These are phyloP conservation scores for Trametes maxima DNA, from an alignment of 768 basidiomycete species.

Conservation along the genomic window DNA sequence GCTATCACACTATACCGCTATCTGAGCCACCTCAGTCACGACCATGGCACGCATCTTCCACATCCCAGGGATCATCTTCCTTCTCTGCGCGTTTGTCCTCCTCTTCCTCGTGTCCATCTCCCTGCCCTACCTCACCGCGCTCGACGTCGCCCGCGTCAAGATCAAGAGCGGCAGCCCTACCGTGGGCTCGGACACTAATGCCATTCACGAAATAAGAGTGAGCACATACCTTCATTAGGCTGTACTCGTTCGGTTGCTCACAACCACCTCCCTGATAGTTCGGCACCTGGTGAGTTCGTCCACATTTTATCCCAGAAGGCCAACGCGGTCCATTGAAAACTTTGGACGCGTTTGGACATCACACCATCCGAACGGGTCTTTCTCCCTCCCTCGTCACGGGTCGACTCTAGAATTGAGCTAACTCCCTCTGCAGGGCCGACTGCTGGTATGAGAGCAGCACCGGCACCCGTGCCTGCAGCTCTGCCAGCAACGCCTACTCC, in stretches of 20 bases:
- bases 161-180: constrained; percentile 41
- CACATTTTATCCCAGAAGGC: not conserved
- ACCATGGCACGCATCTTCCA: constrained; percentile 44
- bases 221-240: constrained; percentile 33
- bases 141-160: constrained; percentile 67
- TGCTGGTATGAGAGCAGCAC: constrained; percentile 51
- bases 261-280: constrained; percentile 44
- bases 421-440: constrained; percentile 51
- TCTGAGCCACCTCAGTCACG: not conserved
- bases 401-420: too few relatives aligned
- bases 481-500: constrained; percentile 58
- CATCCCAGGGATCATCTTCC: constrained; percentile 58
- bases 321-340: too few relatives aligned
- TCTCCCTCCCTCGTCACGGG: too few relatives aligned
- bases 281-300: constrained; percentile 63
- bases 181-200: constrained; percentile 22
- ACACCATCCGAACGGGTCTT: not conserved
- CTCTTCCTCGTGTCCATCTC: constrained; percentile 72
- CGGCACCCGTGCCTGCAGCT: constrained; percentile 50
- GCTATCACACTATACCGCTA: not conserved
- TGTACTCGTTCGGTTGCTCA: not conserved
- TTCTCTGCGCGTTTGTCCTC: constrained; percentile 65
- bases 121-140: constrained; percentile 63
- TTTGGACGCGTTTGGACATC: too few relatives aligned
- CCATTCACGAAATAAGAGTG: constrained; percentile 55